Conservation (phyloP, 2,329 filamentous ascomycete genomes). For the Colletotrichum siamense region DNA sequence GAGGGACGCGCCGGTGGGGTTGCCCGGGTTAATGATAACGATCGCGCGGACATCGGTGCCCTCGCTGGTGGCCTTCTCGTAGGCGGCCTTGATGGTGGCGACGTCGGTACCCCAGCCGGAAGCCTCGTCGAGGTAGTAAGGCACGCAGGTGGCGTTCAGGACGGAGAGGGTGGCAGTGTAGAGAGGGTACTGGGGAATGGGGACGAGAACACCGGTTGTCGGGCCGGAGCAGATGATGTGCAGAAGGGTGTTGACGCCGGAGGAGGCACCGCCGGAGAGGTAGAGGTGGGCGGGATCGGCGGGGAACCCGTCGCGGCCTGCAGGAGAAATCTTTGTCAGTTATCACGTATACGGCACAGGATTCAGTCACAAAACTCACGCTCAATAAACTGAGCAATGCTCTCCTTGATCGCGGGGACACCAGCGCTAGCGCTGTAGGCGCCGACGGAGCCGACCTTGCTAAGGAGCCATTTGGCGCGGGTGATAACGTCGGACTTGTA, state of each 20-base stretch:
- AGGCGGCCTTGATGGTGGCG: constrained; percentile 73
- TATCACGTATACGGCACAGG: neutral
- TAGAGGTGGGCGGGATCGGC: constrained; percentile 84
- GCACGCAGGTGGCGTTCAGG: constrained; percentile 84
- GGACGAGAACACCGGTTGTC: constrained; percentile 84
- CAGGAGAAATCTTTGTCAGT: constrained; percentile 19
- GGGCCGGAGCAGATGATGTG: constrained; percentile 83
- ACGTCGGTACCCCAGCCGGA: constrained; percentile 89
- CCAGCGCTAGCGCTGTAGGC: constrained; percentile 97
- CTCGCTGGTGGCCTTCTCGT: constrained; percentile 75
- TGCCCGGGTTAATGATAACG: constrained; percentile 97
- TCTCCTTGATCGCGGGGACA: constrained; percentile 84
- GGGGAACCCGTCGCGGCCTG: constrained; percentile 86
- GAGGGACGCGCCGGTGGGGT: constrained; percentile 91
- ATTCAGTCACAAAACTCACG: constrained; percentile 52
- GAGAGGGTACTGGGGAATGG: constrained; percentile 94
- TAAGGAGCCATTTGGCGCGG: constrained; percentile 80
- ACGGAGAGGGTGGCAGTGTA: constrained; percentile 93
- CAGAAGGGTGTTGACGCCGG: constrained; percentile 92
- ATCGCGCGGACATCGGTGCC: constrained; percentile 91
- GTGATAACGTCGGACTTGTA: constrained; percentile 92
- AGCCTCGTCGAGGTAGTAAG: constrained; percentile 91
- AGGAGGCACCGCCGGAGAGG: constrained; percentile 89
- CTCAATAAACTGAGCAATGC: constrained; percentile 92
- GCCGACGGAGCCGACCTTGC: constrained; percentile 87